Evolutionary conservation across 2,329 filamentous ascomycete genomes (phyloP).

Genomic region (Calycina marina): DNA sequence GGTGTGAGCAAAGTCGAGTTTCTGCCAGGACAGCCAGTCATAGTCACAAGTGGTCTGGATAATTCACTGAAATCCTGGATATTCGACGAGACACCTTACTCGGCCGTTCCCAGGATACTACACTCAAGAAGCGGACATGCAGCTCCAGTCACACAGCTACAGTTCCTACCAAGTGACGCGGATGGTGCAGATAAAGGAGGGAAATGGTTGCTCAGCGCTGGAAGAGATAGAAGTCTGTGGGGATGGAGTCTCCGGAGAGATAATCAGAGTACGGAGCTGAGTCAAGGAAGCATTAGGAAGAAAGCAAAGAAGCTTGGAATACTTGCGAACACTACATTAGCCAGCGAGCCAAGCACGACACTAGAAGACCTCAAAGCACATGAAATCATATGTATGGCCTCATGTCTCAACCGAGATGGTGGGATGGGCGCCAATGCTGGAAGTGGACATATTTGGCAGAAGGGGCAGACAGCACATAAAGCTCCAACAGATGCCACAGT

Average conservation of each 20-base stretch:
- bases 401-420: constrained; percentile 84
- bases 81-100: constrained; percentile 85
- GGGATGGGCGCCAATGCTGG: constrained; percentile 77
- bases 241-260: constrained; percentile 91
- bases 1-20: constrained; percentile 86
- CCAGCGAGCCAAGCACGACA: constrained; percentile 45
- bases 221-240: constrained; percentile 84
- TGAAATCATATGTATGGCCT: constrained; percentile 82
- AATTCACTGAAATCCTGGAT: constrained; percentile 96
- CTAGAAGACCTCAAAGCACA: constrained; percentile 74
- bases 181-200: constrained; percentile 79
- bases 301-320: constrained; percentile 83
- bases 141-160: constrained; percentile 65
- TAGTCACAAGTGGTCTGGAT: constrained; percentile 81
- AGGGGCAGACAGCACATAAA: constrained; percentile 44
- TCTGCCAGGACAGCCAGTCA: constrained; percentile 71
- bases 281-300: constrained; percentile 76
- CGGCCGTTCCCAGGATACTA: constrained; percentile 68
- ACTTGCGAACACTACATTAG: constrained; percentile 39
- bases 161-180: constrained; percentile 76
- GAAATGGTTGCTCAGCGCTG: constrained; percentile 88
- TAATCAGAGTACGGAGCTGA: constrained; percentile 84
- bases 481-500: constrained; percentile 53
- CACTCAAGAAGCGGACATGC: constrained; percentile 83
- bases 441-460: constrained; percentile 71